Conservation (phyloP, 1,139 yeast genomes). For the Maudiozyma humilis region DNA sequence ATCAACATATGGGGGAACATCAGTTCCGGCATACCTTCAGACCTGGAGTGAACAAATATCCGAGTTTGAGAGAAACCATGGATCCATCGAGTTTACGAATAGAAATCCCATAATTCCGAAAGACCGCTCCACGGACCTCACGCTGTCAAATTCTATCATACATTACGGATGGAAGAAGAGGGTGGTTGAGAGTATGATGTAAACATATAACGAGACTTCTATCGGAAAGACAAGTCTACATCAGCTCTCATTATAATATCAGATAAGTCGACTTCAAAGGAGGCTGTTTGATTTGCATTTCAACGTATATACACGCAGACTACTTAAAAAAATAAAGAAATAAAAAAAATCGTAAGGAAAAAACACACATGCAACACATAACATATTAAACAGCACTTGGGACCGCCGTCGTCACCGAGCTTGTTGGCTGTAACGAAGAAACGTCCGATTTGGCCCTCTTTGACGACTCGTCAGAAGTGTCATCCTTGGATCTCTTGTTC, state of each 20-base stretch:
- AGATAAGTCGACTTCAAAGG: too few relatives aligned
- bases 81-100: slow-evolving; percentile 9
- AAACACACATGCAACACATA: background rate
- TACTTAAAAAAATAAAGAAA: background rate
- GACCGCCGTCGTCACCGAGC: background rate
- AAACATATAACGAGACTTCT: too few relatives aligned
- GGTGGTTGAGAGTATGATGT: background rate
- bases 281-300: too few relatives aligned
- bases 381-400: background rate
- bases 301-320: background rate
- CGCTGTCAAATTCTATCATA: slow-evolving; percentile 6
- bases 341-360: background rate
- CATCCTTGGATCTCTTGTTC: slow-evolving; percentile 36
- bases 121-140: slow-evolving; percentile 6
- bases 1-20: background rate
- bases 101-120: slow-evolving; percentile 14
- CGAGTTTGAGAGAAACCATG: slow-evolving; percentile 12
- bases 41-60: slow-evolving; percentile 14
- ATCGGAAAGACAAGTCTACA: too few relatives aligned
- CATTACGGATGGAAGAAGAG: slow-evolving; percentile 16
- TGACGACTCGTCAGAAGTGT: slow-evolving; percentile 7
- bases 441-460: slow-evolving; percentile 31
- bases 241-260: background rate
- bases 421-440: slow-evolving; percentile 4
- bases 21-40: background rate